Evolutionary conservation across 1,284 basidiomycete species (phyloP), one percentile per base, ranked within the genome.

Genomic region (Veloboletus limbatus): DNA sequence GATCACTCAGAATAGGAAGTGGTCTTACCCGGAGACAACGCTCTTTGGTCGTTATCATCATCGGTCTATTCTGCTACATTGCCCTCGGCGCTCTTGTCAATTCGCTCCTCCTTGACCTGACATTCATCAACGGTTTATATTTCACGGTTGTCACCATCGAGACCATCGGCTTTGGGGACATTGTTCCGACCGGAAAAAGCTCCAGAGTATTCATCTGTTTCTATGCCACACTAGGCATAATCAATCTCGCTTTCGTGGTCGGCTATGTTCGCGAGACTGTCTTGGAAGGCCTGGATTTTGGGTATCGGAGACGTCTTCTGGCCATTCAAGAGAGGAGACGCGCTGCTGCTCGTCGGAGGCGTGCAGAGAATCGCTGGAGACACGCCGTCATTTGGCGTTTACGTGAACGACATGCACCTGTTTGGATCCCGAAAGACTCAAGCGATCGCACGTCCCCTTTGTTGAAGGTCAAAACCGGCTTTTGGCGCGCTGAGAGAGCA

Each of bases 81-180:
- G 86, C 83, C 0, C 58, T 90, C 16, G 87, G 88, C 8, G 77
- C 81, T 2, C 70, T 82, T 21, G 67, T 77, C 51, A 78, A 79
- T 63, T 74, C 78, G 9, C 70, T 81, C 45, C 68, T 89, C n/a
- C 67, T 86, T 31, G 45, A 73, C 4, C 72, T 85, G 28, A 63
- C 70, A 20, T 90, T 87, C 63, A 77, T 90, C 57, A 72, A 88
- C 55, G 82, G 78, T 1, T 67, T 87, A 26, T 87, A 84, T 58
- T 87, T 87, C 59, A 81, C 82, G 5, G 71, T 87, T 21, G 80
- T 82, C 6, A 77, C 83, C 4, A 81, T 88, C 41, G 79, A 86
- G 60, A 85, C 85, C 2, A 80, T 92, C 28, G 89, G 89, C 0
- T 90, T 92, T 57, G 90, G 90, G 9, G 89, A 92, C 59, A 82